Evolutionary conservation across 1,284 basidiomycete genomes (phyloP).

Genomic region (Cutaneotrichosporon sp.): DNA sequence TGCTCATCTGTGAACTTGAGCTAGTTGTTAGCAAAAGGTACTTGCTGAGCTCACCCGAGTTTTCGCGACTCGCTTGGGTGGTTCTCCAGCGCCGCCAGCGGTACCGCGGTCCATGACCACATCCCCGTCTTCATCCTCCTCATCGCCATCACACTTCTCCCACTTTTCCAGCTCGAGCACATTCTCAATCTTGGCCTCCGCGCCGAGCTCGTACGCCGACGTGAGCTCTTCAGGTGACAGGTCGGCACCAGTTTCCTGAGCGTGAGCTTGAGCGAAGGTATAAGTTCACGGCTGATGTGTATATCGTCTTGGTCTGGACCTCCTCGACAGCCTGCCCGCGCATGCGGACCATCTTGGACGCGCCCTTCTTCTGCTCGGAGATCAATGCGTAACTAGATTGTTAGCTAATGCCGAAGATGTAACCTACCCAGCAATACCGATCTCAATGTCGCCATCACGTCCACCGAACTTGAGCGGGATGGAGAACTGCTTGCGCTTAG

Average conservation of each 20-base stretch:
- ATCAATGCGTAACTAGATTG: conserved; percentile 72
- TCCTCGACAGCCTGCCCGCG: conserved; percentile 73
- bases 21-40: conserved; percentile 51
- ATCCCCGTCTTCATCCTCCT: conserved; percentile 27
- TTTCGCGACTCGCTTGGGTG: conserved; percentile 36
- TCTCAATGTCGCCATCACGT: conserved; percentile 65
- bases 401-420: background rate
- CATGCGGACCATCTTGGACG: conserved; percentile 76
- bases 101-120: background rate
- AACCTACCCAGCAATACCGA: conserved; percentile 83
- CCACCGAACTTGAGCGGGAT: conserved; percentile 74
- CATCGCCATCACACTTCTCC: conserved; percentile 51
- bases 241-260: conserved; percentile 48
- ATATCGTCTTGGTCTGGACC: conserved; percentile 66
- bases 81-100: background rate
- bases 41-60: conserved; percentile 51
- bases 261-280: conserved; percentile 4
- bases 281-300: conserved; percentile 69
- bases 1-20: conserved; percentile 84
- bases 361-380: conserved; percentile 76
- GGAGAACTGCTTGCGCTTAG: conserved; percentile 83
- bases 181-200: conserved; percentile 43
- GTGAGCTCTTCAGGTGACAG: conserved; percentile 45
- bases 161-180: conserved; percentile 49
- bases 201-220: conserved; percentile 49